Conservation (phyloP, 768 basidiomycete species). For the Rhodotorula toruloides region DNA sequence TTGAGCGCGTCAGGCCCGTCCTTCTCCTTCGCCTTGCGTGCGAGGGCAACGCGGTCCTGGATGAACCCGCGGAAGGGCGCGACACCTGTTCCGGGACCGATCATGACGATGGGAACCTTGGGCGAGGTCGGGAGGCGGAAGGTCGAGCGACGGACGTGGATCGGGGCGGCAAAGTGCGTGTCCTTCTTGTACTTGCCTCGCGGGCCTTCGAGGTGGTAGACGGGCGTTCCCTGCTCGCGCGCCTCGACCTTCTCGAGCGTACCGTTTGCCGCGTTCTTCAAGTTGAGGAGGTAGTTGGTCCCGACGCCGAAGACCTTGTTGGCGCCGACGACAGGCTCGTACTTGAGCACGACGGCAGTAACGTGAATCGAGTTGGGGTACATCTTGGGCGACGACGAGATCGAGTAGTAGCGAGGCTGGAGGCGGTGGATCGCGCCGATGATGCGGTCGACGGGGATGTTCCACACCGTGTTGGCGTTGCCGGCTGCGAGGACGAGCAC, state of each 20-base stretch:
- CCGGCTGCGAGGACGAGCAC: constrained; percentile 84
- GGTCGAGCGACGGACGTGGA: constrained; percentile 92
- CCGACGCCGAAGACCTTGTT: constrained; percentile 83
- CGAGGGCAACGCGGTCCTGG: constrained; percentile 94
- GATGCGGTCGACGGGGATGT: constrained; percentile 93
- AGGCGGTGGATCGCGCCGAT: constrained; percentile 88
- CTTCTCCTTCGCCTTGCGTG: constrained; percentile 89
- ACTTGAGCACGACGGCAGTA: constrained; percentile 91
- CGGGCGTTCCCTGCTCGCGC: constrained; percentile 52
- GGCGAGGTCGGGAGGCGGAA: constrained; percentile 97
- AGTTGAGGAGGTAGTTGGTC: constrained; percentile 90
- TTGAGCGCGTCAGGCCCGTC: constrained; percentile 85
- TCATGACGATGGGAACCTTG: constrained; percentile 97
- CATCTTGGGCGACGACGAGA: constrained; percentile 93
- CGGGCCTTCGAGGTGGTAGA: constrained; percentile 84
- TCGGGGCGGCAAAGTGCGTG: constrained; percentile 68
- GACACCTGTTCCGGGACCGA: constrained; percentile 99
- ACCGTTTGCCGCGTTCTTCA: constrained; percentile 62
- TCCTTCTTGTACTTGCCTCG: constrained; percentile 71
- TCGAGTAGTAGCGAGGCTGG: constrained; percentile 96
- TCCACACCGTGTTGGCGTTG: constrained; percentile 75
- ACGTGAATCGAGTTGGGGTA: constrained; percentile 84
- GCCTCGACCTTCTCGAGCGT: constrained; percentile 45
- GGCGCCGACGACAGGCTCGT: constrained; percentile 57
- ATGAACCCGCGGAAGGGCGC: constrained; percentile 99